These are phyloP conservation scores for Trichoderma semiorbis DNA, from an alignment of 2,329 filamentous ascomycete genomes.

Conservation along the genomic window DNA sequence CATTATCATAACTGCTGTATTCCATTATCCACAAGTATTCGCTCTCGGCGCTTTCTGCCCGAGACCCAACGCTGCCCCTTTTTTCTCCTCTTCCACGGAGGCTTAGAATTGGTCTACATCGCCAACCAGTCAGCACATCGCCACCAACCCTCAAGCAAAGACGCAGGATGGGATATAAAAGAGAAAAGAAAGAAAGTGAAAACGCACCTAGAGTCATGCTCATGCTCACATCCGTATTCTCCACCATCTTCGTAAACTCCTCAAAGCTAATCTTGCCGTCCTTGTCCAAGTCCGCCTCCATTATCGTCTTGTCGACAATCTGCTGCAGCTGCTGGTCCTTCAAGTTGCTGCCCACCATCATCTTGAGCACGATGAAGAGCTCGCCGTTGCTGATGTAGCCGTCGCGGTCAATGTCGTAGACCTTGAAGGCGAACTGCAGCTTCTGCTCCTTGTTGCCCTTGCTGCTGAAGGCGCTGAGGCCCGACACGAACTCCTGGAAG, in stretches of 20 bases:
- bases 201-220: constrained; percentile 68
- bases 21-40: constrained; percentile 18
- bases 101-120: constrained; percentile 26
- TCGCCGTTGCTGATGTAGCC: constrained; percentile 99
- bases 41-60: constrained; percentile 19
- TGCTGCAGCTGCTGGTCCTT: constrained; percentile 99
- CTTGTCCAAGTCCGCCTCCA: constrained; percentile 94
- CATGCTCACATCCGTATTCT: constrained; percentile 80
- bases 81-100: not conserved
- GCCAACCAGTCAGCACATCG: not conserved
- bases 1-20: constrained; percentile 29
- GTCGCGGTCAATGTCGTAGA: constrained; percentile 98
- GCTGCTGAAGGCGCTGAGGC: constrained; percentile 90
- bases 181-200: not conserved
- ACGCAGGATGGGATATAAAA: not conserved
- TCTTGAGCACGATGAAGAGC: constrained; percentile 98
- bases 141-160: not conserved
- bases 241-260: constrained; percentile 98
- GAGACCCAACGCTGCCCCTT: constrained; percentile 15
- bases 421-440: constrained; percentile 95
- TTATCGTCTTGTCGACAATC: constrained; percentile 99
- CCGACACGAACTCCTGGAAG: constrained; percentile 97
- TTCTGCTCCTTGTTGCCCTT: constrained; percentile 99
- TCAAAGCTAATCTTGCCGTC: constrained; percentile 99
- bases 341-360: constrained; percentile 99